Conservation (phyloP, 176 grass and related monocot genomes). For the Triticum timopheevii region DNA sequence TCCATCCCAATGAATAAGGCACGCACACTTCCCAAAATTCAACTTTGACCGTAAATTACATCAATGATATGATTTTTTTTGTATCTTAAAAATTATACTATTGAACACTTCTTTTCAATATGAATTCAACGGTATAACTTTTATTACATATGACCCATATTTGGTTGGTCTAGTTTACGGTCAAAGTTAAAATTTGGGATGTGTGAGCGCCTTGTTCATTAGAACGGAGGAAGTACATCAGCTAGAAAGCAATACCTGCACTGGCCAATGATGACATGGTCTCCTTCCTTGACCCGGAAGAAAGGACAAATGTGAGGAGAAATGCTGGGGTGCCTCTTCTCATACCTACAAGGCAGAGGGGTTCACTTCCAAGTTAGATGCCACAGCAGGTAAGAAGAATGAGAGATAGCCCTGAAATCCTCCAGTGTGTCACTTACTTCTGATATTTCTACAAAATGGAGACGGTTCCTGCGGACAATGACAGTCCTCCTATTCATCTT, state of each 20-base stretch:
- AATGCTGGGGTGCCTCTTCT: conserved; percentile 56
- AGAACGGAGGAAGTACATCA: not conserved
- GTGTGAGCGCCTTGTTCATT: too few species aligned
- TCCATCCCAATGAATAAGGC: too few species aligned
- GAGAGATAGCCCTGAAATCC: not conserved
- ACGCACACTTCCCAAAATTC: too few species aligned
- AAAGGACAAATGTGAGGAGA: conserved; percentile 50
- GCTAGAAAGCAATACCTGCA: conserved; percentile 40
- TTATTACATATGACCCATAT: too few species aligned
- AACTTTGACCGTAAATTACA: too few species aligned
- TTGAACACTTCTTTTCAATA: too few species aligned
- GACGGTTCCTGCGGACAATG: conserved; percentile 45
- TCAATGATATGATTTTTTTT: too few species aligned
- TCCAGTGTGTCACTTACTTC: conserved; percentile 20
- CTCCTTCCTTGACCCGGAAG: conserved; percentile 61
- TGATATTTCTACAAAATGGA: conserved; percentile 65
- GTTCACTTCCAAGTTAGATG: conserved; percentile 6
- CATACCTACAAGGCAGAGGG: conserved; percentile 38
- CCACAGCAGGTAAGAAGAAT: not conserved
- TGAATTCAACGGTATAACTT: too few species aligned
- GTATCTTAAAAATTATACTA: too few species aligned
- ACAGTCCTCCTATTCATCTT: conserved; percentile 55
- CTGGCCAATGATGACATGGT: conserved; percentile 59
- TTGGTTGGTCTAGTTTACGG: too few species aligned
- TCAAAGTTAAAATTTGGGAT: too few species aligned